These are phyloP conservation scores for Gossypium rotundifolium DNA, from an alignment of 345 rosid species.

Conservation along the genomic window DNA sequence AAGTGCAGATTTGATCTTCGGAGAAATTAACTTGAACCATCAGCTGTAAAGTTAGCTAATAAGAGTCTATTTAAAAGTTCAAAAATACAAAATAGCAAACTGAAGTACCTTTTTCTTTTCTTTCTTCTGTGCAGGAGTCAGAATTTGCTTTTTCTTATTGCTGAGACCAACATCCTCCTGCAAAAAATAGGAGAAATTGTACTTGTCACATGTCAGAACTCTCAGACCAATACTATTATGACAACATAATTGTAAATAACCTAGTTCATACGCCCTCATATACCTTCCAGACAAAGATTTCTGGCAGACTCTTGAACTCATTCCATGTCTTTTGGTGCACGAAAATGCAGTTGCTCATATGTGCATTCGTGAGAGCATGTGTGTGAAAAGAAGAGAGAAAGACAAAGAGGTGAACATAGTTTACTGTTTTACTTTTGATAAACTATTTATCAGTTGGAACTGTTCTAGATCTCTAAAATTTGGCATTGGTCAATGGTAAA, in stretches of 20 bases:
- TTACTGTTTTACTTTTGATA: background rate
- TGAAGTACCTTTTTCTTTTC: slow-evolving; percentile 55
- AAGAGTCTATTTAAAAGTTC: background rate
- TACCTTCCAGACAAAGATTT: background rate
- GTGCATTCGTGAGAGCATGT: background rate
- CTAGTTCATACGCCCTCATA: background rate
- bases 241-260: background rate
- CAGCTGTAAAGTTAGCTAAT: background rate
- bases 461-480: background rate
- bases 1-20: background rate
- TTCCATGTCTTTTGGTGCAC: background rate
- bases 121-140: slow-evolving; percentile 41
- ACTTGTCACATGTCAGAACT: background rate
- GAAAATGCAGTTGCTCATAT: background rate
- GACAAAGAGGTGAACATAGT: background rate
- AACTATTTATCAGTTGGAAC: background rate
- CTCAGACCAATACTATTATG: background rate
- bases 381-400: background rate
- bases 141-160: slow-evolving; percentile 42
- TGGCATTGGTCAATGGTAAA: background rate
- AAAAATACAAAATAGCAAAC: background rate
- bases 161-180: slow-evolving; percentile 24
- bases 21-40: background rate
- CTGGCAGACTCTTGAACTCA: background rate
- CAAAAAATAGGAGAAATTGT: slow-evolving; percentile 8